Evolutionary conservation across 495 filamentous ascomycete genomes (phyloP).

Genomic region (Tuber aestivum): DNA sequence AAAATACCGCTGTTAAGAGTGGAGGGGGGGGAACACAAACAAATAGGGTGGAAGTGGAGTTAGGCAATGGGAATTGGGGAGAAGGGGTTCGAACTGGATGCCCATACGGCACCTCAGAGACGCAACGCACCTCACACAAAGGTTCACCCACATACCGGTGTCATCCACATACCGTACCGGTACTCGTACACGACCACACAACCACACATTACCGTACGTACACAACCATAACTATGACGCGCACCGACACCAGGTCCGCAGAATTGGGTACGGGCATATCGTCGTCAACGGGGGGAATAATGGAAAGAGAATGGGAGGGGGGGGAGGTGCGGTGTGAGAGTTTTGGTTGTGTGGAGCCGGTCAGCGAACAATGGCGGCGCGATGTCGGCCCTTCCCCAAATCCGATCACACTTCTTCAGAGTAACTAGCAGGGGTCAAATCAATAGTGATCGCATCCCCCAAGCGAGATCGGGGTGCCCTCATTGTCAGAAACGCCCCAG

Average conservation of each 20-base stretch:
- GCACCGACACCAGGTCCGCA: conserved; percentile 37
- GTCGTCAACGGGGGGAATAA: conserved; percentile 26
- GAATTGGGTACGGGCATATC: conserved; percentile 38
- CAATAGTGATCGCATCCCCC: conserved; percentile 33
- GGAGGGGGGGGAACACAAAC: neutral
- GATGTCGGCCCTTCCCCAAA: conserved; percentile 24
- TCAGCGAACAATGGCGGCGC: conserved; percentile 34
- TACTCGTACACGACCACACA: neutral
- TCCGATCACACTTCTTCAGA: conserved; percentile 21
- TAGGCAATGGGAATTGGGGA: conserved; percentile 2
- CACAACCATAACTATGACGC: conserved; percentile 36
- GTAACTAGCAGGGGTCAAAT: conserved; percentile 25
- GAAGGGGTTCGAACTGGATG: neutral
- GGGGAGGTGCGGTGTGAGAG: neutral
- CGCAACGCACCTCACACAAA: conserved; percentile 3
- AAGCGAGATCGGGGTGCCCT: conserved; percentile 36
- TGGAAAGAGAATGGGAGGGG: neutral
- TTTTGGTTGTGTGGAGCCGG: conserved; percentile 28
- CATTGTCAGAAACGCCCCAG: conserved; percentile 37
- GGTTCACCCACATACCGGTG: neutral
- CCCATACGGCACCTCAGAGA: neutral
- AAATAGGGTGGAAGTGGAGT: neutral
- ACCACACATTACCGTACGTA: neutral
- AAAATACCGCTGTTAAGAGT: neutral
- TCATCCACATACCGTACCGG: conserved; percentile 5